phyloP scores from a whole-genome alignment of 331 rosid genomes.

The Ulmus americana region DNA sequence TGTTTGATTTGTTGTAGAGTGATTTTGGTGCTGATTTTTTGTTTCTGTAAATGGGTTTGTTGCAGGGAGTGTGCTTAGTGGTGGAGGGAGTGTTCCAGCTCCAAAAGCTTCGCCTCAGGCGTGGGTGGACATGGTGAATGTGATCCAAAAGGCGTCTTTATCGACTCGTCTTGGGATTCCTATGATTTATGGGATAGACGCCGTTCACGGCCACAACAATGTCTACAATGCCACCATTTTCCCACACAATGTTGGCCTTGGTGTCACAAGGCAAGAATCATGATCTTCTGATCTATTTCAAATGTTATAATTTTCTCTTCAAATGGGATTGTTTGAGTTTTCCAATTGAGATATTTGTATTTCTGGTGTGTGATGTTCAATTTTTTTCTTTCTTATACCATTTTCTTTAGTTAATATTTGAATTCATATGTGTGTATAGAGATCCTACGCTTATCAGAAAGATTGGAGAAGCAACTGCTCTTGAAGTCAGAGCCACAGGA shows the following conservation, averaged over 20 bases:
- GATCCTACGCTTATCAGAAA: slow-evolving; percentile 52
- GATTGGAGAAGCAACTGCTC: slow-evolving; percentile 67
- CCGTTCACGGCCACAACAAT: slow-evolving; percentile 76
- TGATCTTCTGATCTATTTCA: neutral
- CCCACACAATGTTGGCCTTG: slow-evolving; percentile 77
- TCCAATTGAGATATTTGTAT: neutral
- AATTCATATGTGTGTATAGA: slow-evolving; percentile 11
- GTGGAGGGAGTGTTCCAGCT: slow-evolving; percentile 77
- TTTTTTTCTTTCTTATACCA: too few species aligned
- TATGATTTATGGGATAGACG: slow-evolving; percentile 80
- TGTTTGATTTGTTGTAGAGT: neutral
- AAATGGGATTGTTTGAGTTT: neutral
- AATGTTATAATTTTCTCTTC: neutral
- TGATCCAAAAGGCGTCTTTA: slow-evolving; percentile 53
- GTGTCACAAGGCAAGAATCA: slow-evolving; percentile 59
- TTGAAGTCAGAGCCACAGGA: slow-evolving; percentile 66
- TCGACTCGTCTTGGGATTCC: slow-evolving; percentile 87
- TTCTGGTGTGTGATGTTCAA: neutral
- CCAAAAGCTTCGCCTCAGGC: slow-evolving; percentile 50
- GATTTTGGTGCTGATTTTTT: neutral
- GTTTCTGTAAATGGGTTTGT: neutral
- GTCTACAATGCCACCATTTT: slow-evolving; percentile 68
- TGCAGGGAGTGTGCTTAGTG: slow-evolving; percentile 72
- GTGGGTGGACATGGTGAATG: slow-evolving; percentile 67
- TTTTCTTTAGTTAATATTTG: neutral